Conservation (phyloP, 306 rosid genomes). For the apple (Malus domestica) region DNA sequence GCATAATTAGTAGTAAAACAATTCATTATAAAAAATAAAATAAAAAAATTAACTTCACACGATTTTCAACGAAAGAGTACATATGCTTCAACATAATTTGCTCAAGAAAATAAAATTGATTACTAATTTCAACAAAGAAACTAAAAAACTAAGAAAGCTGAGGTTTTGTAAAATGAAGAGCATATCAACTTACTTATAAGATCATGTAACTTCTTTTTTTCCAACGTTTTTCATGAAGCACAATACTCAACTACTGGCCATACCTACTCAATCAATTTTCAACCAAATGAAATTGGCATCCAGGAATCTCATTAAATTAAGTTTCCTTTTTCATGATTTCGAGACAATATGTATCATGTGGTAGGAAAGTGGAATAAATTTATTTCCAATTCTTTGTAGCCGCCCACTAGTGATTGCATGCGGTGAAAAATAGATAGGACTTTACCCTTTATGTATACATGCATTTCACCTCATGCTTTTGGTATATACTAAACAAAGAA, state of each 20-base stretch:
- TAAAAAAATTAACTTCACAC: no score
- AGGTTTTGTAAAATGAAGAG: no score
- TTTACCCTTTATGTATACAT: background rate
- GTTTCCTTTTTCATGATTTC: background rate
- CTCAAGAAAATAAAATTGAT: no score
- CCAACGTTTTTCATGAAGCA: no score
- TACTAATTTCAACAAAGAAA: no score
- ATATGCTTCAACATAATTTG: no score
- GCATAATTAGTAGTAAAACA: no score
- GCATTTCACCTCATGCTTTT: background rate
- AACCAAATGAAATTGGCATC: background rate
- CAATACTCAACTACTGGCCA: no score
- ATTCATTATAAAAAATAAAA: no score
- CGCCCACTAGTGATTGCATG: background rate
- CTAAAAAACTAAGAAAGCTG: no score
- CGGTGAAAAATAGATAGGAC: background rate
- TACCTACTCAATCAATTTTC: background rate
- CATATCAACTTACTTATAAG: no score
- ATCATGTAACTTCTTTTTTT: accelerated
- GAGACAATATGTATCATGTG: background rate
- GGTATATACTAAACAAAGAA: background rate
- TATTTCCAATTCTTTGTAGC: background rate
- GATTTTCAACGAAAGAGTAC: no score
- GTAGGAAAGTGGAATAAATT: background rate
- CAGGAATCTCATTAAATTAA: background rate